Evolutionary conservation across 108 stramenopile genomes (phyloP), one percentile per base, ranked within the genome.

Genomic region (Aurantiochytrium sp.): DNA sequence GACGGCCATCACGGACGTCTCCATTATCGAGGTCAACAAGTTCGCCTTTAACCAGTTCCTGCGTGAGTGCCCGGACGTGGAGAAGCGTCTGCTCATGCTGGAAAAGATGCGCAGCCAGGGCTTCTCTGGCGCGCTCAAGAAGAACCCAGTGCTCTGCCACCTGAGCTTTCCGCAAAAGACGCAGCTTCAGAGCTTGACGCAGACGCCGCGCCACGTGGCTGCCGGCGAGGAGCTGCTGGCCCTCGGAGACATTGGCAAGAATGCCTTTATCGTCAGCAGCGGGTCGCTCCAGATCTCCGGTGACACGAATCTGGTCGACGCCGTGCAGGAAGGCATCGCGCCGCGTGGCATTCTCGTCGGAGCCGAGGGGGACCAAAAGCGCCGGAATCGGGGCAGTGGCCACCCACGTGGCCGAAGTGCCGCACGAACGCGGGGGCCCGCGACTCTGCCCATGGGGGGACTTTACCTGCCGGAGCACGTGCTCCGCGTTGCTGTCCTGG

Each of bases 31-130:
- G 1, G 6, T 81, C 73, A 81, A 81, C 73, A 81, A 81, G 45
- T 81, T 27, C 30, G 73, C 73, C n/a, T 81, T 81, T 30, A 81
- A 81, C 32, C 73, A 81, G 2, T 81, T 81, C 45, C 73, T 81
- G 1, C 21, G 30, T 6, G 45, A 37, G n/a, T 81, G 73, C 4
- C 73, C 73, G 12, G 73, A 81, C 30, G 73, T 48, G 42, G 10
- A 2, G 36, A 12, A 81, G 42, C 73, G 73, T n/a, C 73, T 81
- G 6, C 45, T 41, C 2, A 48, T n/a, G 2, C 73, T 81, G 6
- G 73, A 81, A 2, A 48, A 41, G 2, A 81, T 81, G 73, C 73
- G 73, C 6, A 81, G 45, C 19, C 73, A 81, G 24, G 73, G 73
- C 3, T 81, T 81, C 45, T 81, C 73, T 41, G 73, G 42, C n/a